A percentile compares a stretch with the other conserved stretches of the same genome.
Evolutionary conservation across 2,329 filamentous ascomycete species (phyloP).

Genomic region (Emmonsiellopsis sp.): DNA sequence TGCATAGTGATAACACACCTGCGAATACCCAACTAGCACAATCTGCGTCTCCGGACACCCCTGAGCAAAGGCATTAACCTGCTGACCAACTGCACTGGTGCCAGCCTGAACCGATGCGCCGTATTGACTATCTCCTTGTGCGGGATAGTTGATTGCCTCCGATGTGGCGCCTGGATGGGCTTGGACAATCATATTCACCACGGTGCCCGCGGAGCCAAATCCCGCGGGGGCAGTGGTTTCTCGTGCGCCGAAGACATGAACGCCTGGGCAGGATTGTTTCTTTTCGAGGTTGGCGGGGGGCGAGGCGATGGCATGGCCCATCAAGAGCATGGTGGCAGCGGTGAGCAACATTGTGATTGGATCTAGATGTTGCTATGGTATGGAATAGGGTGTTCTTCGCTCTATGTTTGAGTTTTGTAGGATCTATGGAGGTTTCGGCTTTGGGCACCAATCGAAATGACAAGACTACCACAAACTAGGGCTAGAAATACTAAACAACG

Average conservation of each 20-base stretch:
- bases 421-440: too few species aligned
- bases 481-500: too few species aligned
- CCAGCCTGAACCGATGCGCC: constrained; percentile 50
- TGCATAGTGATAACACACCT: constrained; percentile 29
- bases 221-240: not conserved
- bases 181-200: constrained; percentile 42
- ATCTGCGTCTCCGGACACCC: constrained; percentile 49
- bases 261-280: not conserved
- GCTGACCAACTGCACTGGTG: constrained; percentile 48
- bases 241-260: not conserved
- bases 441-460: too few species aligned
- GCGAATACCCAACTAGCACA: constrained; percentile 55
- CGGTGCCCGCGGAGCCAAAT: constrained; percentile 25
- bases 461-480: too few species aligned
- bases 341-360: not conserved
- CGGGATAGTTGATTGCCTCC: constrained; percentile 50
- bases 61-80: constrained; percentile 49
- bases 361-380: not conserved
- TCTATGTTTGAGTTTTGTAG: too few species aligned
- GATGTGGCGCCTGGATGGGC: constrained; percentile 44
- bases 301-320: not conserved
- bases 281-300: not conserved
- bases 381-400: not conserved
- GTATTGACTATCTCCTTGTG: constrained; percentile 54
- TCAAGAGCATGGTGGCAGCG: not conserved